Evolutionary conservation across 2,329 filamentous ascomycete genomes (phyloP).

Genomic region (Zarea fungicola): DNA sequence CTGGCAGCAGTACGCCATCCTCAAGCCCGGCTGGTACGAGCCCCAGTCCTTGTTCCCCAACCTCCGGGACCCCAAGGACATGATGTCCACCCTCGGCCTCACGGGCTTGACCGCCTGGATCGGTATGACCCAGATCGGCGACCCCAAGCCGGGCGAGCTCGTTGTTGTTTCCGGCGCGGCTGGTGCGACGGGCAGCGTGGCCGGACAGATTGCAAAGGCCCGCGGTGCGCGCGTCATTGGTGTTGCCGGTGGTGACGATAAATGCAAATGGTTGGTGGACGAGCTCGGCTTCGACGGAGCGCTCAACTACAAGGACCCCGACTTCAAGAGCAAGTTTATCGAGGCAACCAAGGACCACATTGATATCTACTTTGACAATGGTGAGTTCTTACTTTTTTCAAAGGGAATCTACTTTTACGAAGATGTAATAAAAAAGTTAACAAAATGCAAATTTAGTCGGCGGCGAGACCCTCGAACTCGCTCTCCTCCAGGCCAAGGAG

Average conservation of each 20-base stretch:
- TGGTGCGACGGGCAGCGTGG: conserved; percentile 71
- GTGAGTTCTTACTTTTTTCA: conserved; percentile 19
- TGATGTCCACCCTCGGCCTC: conserved; percentile 57
- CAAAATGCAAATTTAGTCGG: conserved; percentile 41
- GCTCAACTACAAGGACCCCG: conserved; percentile 62
- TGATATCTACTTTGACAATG: conserved; percentile 69
- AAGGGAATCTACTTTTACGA: no score
- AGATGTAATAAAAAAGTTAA: not conserved
- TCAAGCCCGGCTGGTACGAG: conserved; percentile 47
- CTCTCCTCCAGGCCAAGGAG: conserved; percentile 56
- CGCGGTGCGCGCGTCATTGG: conserved; percentile 59
- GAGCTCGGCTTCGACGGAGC: conserved; percentile 63
- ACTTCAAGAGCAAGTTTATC: conserved; percentile 56
- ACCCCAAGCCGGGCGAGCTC: conserved; percentile 63
- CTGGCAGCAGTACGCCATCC: conserved; percentile 63
- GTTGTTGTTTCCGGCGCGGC: conserved; percentile 76
- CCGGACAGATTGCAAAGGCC: conserved; percentile 72
- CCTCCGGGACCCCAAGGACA: conserved; percentile 47
- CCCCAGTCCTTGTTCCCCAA: conserved; percentile 35
- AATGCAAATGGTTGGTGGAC: conserved; percentile 59
- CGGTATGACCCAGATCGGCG: conserved; percentile 63
- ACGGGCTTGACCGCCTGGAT: conserved; percentile 74
- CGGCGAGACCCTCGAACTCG: conserved; percentile 64
- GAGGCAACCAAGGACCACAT: conserved; percentile 54
- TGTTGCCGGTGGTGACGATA: conserved; percentile 61